These are phyloP conservation scores for Phyllostachys edulis DNA, from an alignment of 176 grass and related monocot genomes.

Conservation along the genomic window DNA sequence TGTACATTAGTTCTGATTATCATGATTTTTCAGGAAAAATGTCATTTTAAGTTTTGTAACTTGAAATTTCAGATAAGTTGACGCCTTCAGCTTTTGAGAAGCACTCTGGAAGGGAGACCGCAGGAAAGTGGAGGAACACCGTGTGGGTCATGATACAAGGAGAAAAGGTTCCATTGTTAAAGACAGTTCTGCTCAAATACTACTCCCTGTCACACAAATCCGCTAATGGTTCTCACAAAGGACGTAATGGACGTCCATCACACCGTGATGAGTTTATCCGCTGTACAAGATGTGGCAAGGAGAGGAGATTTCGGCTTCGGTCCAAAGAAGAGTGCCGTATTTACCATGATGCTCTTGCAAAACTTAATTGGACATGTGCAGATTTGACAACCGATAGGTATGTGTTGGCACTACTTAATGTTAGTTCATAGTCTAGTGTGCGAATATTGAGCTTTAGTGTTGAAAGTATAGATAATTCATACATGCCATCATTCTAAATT, in stretches of 20 bases:
- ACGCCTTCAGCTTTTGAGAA: constrained; percentile 96
- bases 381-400: constrained; percentile 80
- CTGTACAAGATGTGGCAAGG: constrained; percentile 72
- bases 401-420: not conserved
- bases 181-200: constrained; percentile 82
- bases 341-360: constrained; percentile 81
- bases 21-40: not conserved
- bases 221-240: constrained; percentile 58
- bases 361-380: constrained; percentile 75
- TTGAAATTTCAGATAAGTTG: constrained; percentile 72
- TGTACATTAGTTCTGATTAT: not conserved
- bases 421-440: not conserved
- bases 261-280: constrained; percentile 91
- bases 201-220: constrained; percentile 63
- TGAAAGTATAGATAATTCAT: not conserved
- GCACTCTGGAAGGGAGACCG: constrained; percentile 84
- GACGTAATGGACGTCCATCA: constrained; percentile 59
- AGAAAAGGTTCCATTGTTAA: constrained; percentile 77
- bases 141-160: constrained; percentile 92
- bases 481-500: not conserved
- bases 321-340: constrained; percentile 87
- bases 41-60: constrained; percentile 2
- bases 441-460: not conserved
- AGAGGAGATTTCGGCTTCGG: constrained; percentile 78
- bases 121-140: constrained; percentile 94